Conservation (phyloP, 768 basidiomycete genomes). For the Rhizopogon salebrosus region DNA sequence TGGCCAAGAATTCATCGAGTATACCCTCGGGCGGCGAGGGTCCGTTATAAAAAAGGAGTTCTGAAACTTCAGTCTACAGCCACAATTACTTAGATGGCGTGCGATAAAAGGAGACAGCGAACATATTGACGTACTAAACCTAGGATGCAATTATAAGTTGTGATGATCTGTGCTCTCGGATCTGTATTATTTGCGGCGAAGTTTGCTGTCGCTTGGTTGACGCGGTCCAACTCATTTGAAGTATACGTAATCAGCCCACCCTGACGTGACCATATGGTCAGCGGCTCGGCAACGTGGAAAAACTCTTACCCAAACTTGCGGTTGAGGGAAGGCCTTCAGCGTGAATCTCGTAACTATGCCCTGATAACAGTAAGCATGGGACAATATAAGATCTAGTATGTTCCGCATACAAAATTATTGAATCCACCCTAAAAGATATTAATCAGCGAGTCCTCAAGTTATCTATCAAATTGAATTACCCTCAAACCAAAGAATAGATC, state of each 20-base stretch:
- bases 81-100: neutral
- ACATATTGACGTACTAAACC: conserved; percentile 19
- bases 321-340: conserved; percentile 47
- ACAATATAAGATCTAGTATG: conserved; percentile 28
- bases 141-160: conserved; percentile 34
- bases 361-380: conserved; percentile 13
- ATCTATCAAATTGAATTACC: conserved; percentile 15
- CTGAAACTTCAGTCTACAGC: conserved; percentile 13
- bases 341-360: conserved; percentile 57
- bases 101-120: conserved; percentile 37
- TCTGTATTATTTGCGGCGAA: conserved; percentile 3
- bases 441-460: neutral
- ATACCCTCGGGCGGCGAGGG: conserved; percentile 18
- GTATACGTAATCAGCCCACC: conserved; percentile 7
- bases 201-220: conserved; percentile 3
- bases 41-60: conserved; percentile 52
- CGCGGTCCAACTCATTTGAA: neutral
- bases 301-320: conserved; percentile 48
- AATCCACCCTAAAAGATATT: conserved; percentile 41
- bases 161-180: conserved; percentile 28
- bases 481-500: conserved; percentile 37
- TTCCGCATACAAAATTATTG: conserved; percentile 44
- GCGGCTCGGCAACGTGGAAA: neutral
- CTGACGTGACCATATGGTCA: neutral
- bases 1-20: conserved; percentile 23